These are phyloP conservation scores for Breviolum minutum DNA, from an alignment of 73 alveolate genomes.

Conservation along the genomic window DNA sequence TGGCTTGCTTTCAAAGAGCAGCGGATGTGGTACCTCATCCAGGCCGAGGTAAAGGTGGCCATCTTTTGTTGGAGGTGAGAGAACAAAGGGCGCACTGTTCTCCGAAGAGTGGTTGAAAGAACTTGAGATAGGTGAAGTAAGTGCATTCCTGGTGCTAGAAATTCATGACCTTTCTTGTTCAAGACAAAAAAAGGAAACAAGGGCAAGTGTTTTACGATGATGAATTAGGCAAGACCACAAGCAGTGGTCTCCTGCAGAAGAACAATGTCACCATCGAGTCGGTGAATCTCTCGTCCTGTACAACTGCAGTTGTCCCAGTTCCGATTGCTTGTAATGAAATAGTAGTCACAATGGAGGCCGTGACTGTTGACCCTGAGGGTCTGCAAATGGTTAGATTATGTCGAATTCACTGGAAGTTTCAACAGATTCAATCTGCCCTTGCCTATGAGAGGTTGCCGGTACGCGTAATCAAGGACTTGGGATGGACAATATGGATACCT, in stretches of 20 bases:
- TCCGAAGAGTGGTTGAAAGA: constrained; percentile 85
- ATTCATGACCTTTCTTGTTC: no score
- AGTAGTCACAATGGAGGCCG: background rate
- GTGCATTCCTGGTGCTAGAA: constrained; percentile 52
- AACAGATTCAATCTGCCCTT: background rate
- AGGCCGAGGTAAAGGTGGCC: background rate
- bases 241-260: constrained; percentile 51
- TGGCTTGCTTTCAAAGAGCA: constrained; percentile 92
- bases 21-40: constrained; percentile 71
- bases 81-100: constrained; percentile 8
- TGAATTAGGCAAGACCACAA: no score
- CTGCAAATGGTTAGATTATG: background rate
- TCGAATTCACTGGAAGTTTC: no score
- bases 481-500: constrained; percentile 89
- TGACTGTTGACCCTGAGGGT: no score
- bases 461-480: constrained; percentile 64
- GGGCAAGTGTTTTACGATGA: no score
- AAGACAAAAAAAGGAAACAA: background rate
- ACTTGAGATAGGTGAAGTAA: constrained; percentile 62
- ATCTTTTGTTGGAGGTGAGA: background rate
- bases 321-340: background rate
- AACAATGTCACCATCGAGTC: constrained; percentile 78
- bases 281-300: constrained; percentile 59
- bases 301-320: no score
- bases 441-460: constrained; percentile 89